Evolutionary conservation across 371 early-diverging fungal genomes (phyloP).

Genomic region (Mortierella sp.): DNA sequence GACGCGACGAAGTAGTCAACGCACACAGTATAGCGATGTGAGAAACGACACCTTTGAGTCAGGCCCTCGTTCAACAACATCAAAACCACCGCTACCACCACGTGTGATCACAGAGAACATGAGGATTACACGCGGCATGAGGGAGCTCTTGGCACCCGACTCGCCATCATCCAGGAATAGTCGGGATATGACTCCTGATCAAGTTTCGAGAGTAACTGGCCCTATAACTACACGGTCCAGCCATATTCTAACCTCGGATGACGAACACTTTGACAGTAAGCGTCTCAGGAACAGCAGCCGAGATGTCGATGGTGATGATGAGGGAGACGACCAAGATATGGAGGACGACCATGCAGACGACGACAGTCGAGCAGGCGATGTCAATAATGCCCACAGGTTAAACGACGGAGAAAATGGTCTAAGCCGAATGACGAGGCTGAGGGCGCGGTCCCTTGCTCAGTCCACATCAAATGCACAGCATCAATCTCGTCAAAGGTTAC

Average conservation of each 20-base stretch:
- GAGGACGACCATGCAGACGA: slow-evolving; percentile 25
- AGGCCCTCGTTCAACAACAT: slow-evolving; percentile 12
- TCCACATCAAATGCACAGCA: slow-evolving; percentile 13
- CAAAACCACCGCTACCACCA: slow-evolving; percentile 22
- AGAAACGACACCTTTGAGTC: slow-evolving; percentile 15
- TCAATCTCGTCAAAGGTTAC: slow-evolving; percentile 16
- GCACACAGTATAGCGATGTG: slow-evolving; percentile 15
- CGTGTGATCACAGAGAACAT: slow-evolving; percentile 42
- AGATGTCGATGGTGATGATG: slow-evolving; percentile 17
- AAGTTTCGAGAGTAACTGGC: slow-evolving; percentile 9
- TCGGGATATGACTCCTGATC: slow-evolving; percentile 39
- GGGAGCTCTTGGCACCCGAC: slow-evolving; percentile 24
- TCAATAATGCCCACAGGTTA: slow-evolving; percentile 2
- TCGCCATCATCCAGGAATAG: slow-evolving; percentile 28
- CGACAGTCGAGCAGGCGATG: slow-evolving; percentile 17
- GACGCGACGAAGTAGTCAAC: slow-evolving; percentile 12
- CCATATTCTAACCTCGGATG: slow-evolving; percentile 22
- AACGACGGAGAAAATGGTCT: slow-evolving; percentile 15
- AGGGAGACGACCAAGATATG: slow-evolving; percentile 26
- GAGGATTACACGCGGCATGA: slow-evolving; percentile 52
- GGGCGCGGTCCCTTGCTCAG: slow-evolving; percentile 30
- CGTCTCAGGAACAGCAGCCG: neutral
- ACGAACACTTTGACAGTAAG: slow-evolving; percentile 22
- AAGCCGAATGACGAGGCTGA: slow-evolving; percentile 39
- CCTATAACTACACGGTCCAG: slow-evolving; percentile 19